These are phyloP conservation scores for Syzygium grande DNA, from an alignment of 345 rosid genomes.

Conservation along the genomic window DNA sequence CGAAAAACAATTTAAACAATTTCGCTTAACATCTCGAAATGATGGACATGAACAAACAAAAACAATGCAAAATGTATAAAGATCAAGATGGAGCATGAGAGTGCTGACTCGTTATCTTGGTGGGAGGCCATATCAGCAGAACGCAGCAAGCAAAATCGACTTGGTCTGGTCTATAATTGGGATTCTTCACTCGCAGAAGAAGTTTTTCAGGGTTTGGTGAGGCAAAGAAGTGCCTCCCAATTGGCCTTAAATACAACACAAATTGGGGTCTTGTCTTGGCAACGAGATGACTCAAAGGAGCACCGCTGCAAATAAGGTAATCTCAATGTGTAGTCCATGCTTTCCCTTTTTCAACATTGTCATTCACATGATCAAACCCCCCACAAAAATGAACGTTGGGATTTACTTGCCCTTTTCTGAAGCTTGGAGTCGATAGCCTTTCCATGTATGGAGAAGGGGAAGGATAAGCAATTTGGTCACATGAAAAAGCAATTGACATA, in stretches of 20 bases:
- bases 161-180: not conserved
- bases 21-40: not conserved
- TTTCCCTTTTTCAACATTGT: not conserved
- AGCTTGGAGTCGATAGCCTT: not conserved
- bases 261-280: not conserved
- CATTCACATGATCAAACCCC: not conserved
- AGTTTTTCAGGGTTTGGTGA: not conserved
- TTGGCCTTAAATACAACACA: not conserved
- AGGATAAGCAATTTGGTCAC: not conserved
- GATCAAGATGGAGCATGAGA: not conserved
- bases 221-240: not conserved
- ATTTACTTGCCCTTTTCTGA: no score
- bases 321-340: not conserved
- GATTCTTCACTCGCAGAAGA: not conserved
- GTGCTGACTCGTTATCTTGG: not conserved
- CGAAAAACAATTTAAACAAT: accelerated
- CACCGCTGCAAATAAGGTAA: not conserved
- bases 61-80: not conserved
- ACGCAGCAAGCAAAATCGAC: not conserved
- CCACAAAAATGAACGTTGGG: no score
- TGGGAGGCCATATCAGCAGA: not conserved
- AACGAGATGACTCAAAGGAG: not conserved
- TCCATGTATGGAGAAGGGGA: not conserved
- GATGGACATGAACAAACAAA: not conserved
- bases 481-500: not conserved